Evolutionary conservation across 2,329 filamentous ascomycete genomes (phyloP), one percentile per base, ranked within the genome.

Genomic region (Plectosphaerella sp.): DNA sequence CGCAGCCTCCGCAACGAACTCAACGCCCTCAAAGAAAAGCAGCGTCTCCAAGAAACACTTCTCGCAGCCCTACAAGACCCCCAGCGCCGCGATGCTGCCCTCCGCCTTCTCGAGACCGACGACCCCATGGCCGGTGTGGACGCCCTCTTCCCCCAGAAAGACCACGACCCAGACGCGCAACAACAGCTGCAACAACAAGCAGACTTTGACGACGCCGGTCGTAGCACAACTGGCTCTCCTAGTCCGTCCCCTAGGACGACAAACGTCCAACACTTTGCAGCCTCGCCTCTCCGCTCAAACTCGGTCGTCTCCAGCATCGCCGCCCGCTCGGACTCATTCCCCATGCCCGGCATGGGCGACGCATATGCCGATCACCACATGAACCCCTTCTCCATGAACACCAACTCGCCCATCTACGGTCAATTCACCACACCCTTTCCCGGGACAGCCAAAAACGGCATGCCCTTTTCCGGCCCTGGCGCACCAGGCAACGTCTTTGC

Each of bases 1-100:
- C 49, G 43, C 9, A 54, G 47, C 2, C 22, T 56, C 1, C 33
- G 45, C 15, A 37, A 28, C 6, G 47, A 50, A n/a, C 8, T 50
- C 5, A 9, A 48, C 5, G 20, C 8, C 3, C 35, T 52, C 12
- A 52, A 20, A 20, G n/a, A 20, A 3, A 25, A 25, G 1, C 52
- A 52, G 9, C 18, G 20, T 3, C 47, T 47, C 9, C 47, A 46
- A 5, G 49, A 50, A 0, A 18, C 43, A 9, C 20, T 52, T 1
- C 42, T 56, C 8, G 28, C 35, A 15, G 49, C 47, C 1, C 33
- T 52, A 8, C 2, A 50, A 4, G 24, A 48, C 16, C 47, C 47
- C 9, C 36, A 41, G 36, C 33, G 47, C 7, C 36, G 47, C 15
- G 47, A 48, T 11, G 20, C 18, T 0, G 47, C 47, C 5, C 22